Conservation (phyloP, 2,329 filamentous ascomycete genomes). For the Trichoderma polysporum region DNA sequence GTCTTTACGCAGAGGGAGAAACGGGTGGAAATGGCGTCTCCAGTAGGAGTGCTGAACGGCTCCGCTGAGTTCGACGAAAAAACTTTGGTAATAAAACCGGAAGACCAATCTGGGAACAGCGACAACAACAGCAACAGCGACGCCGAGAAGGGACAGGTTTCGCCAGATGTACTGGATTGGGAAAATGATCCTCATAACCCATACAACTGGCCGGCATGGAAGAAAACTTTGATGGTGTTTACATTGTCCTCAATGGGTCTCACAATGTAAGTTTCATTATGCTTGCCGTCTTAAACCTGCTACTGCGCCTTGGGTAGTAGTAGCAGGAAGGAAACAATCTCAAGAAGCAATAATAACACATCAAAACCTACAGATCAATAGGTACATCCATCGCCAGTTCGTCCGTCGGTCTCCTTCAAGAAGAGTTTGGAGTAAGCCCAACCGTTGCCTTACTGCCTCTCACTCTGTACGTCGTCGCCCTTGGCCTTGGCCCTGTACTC, state of each 20-base stretch:
- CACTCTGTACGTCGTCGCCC: constrained; percentile 59
- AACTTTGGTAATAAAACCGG: background rate
- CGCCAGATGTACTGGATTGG: constrained; percentile 1
- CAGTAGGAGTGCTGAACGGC: background rate
- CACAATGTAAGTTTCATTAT: constrained; percentile 37
- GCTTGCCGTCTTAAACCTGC: background rate
- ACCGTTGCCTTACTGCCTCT: constrained; percentile 60
- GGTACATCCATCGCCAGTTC: constrained; percentile 56
- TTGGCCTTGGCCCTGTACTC: constrained; percentile 59
- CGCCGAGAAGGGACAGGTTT: constrained; percentile 5
- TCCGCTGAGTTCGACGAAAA: background rate
- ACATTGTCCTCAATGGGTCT: constrained; percentile 43
- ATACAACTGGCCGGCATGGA: constrained; percentile 49
- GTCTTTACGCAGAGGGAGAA: background rate
- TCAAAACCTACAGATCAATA: constrained; percentile 43
- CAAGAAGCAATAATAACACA: background rate
- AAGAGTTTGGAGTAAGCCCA: constrained; percentile 53
- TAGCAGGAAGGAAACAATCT: background rate
- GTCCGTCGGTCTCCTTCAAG: constrained; percentile 45
- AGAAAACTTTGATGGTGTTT: constrained; percentile 41
- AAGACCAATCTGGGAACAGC: constrained; percentile 4
- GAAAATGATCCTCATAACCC: constrained; percentile 39
- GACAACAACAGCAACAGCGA: constrained; percentile 15
- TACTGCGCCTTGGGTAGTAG: background rate
- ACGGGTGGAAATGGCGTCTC: background rate